Evolutionary conservation across 2,329 filamentous ascomycete species (phyloP), one percentile per base, ranked within the genome.

Genomic region (Colletotrichum sidae): DNA sequence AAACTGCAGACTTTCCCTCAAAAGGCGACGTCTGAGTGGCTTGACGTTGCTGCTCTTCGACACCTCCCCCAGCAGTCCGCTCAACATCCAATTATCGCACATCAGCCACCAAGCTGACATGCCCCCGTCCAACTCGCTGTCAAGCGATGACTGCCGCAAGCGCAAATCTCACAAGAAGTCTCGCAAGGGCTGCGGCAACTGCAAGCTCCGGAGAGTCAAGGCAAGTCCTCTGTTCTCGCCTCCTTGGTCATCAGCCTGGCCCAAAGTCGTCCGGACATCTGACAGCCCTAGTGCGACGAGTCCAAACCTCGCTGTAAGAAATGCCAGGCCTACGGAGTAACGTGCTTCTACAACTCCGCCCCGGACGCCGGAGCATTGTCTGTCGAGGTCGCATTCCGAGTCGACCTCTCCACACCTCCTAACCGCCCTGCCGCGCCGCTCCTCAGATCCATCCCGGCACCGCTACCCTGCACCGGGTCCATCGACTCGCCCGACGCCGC

Each of bases 181-280:
- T 2, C 77, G 83, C 15, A 75, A 77, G 12, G 85, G 86, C 2
- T 88, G 86, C 68, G 80, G 79, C 3, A 88, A 87, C 68, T 88
- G 86, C 72, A 87, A 87, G 69, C 70, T 86, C 17, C 77, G 84
- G 39, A 77, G 81, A 56, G 79, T 86, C 53, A 87, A 87, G 77
- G 84, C 82, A 72, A 71, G 74, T 53, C 7, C 12, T n/a, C 34
- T 37, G 11, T 10, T 8, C 15, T 9, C 35, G 35, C 66, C 65
- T 54, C 50, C 35, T 8, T 59, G 42, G 56, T 12, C 15, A 10
- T 46, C 44, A 46, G 6, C 42, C 8, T 3, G 33, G 34, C 3
- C 15, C 25, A 34, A 15, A 7, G n/a, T 5, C 8, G 37, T 12
- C 13, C 6, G 15, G 15, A 17, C 15, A 3, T n/a, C 33, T 34